A percentile compares a stretch with the other conserved stretches of the same genome.
phyloP scores from a whole-genome alignment of 345 rosid genomes.

The Lepidium sativum region DNA sequence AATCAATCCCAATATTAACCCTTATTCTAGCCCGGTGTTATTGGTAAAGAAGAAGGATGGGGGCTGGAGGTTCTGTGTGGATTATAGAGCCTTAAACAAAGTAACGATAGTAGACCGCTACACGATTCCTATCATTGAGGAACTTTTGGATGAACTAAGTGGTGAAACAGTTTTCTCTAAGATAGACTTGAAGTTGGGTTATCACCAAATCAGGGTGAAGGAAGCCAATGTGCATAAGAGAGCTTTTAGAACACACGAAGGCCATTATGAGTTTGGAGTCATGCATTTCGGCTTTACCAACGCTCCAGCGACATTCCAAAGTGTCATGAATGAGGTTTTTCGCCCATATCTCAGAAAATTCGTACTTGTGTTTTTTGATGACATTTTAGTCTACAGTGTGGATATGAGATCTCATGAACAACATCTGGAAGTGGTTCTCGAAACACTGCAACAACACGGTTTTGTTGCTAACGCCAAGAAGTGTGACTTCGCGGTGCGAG shows the following conservation, averaged over 20 bases:
- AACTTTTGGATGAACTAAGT: neutral
- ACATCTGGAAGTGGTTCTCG: neutral
- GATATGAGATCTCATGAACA: neutral
- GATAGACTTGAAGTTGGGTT: neutral
- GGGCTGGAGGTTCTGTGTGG: neutral
- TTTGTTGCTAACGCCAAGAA: too few species aligned
- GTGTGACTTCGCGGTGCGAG: too few species aligned
- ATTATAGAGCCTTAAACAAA: neutral
- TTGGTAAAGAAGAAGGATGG: neutral
- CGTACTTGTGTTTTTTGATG: neutral
- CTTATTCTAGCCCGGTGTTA: too few species aligned
- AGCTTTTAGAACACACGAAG: neutral
- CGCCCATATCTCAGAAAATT: neutral
- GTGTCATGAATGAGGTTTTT: too few species aligned
- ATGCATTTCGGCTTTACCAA: neutral
- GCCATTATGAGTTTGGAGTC: too few species aligned
- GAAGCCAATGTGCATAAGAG: neutral
- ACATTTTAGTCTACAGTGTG: neutral
- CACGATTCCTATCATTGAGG: neutral
- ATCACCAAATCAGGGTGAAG: neutral
- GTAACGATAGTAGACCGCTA: neutral
- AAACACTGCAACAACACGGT: neutral
- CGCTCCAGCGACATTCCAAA: neutral
- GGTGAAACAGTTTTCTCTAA: neutral
- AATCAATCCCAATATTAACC: too few species aligned